These are phyloP conservation scores for Tothia fuscella DNA, from an alignment of 2,329 filamentous ascomycete species.

Conservation along the genomic window DNA sequence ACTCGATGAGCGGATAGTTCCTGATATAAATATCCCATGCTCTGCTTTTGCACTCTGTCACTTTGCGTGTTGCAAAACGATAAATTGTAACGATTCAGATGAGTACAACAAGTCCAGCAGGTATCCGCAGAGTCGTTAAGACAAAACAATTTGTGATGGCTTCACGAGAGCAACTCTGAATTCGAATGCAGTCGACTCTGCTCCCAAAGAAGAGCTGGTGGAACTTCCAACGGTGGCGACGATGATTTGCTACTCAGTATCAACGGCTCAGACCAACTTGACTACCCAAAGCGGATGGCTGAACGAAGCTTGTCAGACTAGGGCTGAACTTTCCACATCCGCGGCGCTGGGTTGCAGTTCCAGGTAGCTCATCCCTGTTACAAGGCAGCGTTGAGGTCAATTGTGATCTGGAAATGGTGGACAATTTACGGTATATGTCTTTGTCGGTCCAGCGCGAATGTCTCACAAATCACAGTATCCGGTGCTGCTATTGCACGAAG, in stretches of 20 bases:
- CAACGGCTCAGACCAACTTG: not conserved
- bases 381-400: no score
- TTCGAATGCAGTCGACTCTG: conserved; percentile 1
- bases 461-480: no score
- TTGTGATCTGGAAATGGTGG: no score
- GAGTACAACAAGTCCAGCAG: conserved; percentile 4
- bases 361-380: not conserved
- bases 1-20: not conserved
- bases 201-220: conserved; percentile 2
- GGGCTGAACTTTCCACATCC: conserved; percentile 4
- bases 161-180: conserved; percentile 4
- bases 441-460: no score
- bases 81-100: no score
- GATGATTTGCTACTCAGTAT: conserved; percentile 3
- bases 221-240: conserved; percentile 1
- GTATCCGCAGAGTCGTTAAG: conserved; percentile 5
- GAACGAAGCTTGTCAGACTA: conserved; percentile 4
- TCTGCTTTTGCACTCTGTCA: not conserved
- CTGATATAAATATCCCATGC: conserved; percentile 1
- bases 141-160: not conserved
- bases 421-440: no score
- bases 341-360: not conserved
- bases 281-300: not conserved
- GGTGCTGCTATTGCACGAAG: no score
- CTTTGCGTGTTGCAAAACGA: conserved; percentile 4